Conservation (phyloP, 1,284 basidiomycete species). For the Ustanciosporium gigantosporum region DNA sequence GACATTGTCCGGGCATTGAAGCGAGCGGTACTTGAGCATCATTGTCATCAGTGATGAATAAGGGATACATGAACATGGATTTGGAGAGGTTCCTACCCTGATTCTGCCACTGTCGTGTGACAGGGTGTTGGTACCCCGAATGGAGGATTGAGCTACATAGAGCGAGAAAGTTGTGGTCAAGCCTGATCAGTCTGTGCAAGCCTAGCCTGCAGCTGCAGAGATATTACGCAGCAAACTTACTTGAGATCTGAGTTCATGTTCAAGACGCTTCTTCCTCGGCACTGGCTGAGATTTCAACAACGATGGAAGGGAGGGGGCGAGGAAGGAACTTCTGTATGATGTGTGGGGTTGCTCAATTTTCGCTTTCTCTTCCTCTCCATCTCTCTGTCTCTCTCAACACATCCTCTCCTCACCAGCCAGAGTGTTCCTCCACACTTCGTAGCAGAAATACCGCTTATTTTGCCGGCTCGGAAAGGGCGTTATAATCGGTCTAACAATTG, state of each 20-base stretch:
- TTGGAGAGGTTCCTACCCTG: conserved; percentile 46
- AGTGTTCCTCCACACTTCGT: no score
- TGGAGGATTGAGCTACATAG: conserved; percentile 41
- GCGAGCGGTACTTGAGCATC: conserved; percentile 42
- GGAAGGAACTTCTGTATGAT: no score
- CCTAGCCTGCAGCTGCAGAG: not conserved
- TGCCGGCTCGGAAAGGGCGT: no score
- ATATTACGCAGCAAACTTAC: conserved; percentile 2
- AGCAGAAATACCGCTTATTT: no score
- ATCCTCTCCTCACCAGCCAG: no score
- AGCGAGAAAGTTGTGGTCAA: not conserved
- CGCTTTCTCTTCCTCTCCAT: no score
- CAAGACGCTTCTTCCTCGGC: no score
- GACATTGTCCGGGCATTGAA: conserved; percentile 56
- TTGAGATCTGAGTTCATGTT: conserved; percentile 36
- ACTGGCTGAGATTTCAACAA: no score
- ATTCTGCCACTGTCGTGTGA: conserved; percentile 50
- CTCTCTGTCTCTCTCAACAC: no score
- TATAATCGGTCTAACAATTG: no score
- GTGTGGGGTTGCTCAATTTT: no score
- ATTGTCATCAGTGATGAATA: conserved; percentile 57
- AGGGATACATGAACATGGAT: conserved; percentile 59
- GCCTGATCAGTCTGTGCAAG: not conserved
- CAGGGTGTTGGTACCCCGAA: conserved; percentile 51
- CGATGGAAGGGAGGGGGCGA: no score